Base-by-base conservation (phyloP, 1,284 basidiomycete genomes). In the Exobasidium rhododendri region DNA sequence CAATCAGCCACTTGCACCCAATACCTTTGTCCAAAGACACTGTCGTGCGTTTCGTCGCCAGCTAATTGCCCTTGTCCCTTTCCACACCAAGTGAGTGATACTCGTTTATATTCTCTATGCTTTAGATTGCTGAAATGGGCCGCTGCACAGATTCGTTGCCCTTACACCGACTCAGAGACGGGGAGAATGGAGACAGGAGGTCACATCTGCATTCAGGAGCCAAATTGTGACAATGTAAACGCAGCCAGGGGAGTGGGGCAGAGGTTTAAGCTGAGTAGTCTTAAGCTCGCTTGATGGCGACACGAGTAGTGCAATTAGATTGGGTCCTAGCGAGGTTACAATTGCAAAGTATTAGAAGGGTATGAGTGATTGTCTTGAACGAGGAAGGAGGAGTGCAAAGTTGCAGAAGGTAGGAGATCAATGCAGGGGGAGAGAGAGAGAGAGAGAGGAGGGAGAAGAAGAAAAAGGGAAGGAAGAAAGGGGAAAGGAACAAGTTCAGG, bases 11-110 rank as follows among this genome's bases (percentile, higher is more conserved):
- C 67, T 3, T 75, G 73, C 55, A 68, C 63, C 1, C 60, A 67
- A 43, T 74, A 72, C 56, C 62, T 75, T 20, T 75, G 73, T 55
- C 73, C 73, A 10, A 65, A 70, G 24, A 75, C 73, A 3, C 68
- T 75, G 2, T 69, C 68, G n/a, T 75, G 73, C 61, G 73, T 75
- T n/a, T 50, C 64, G 7, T 63, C 64, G 22, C 73, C 73, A n/a
- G 67, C 70, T 7, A 64, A 74, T 47, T 75, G 73, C 55, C 73
- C 73, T 26, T 75, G 73, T 32, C 73, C 73, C 2, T 72, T 75
- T 54, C 70, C 68, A 22, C 72, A 75, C 28, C 63, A 64, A 46
- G 50, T 64, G 52, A 55, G 52, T 13, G 29, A 22, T 20, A 40
- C 35, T 40, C 5, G 52, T 40, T 13, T 10, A 45, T 28, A 40